Evolutionary conservation across 2,329 filamentous ascomycete species (phyloP).

Genomic region (Talaromyces islandicus): DNA sequence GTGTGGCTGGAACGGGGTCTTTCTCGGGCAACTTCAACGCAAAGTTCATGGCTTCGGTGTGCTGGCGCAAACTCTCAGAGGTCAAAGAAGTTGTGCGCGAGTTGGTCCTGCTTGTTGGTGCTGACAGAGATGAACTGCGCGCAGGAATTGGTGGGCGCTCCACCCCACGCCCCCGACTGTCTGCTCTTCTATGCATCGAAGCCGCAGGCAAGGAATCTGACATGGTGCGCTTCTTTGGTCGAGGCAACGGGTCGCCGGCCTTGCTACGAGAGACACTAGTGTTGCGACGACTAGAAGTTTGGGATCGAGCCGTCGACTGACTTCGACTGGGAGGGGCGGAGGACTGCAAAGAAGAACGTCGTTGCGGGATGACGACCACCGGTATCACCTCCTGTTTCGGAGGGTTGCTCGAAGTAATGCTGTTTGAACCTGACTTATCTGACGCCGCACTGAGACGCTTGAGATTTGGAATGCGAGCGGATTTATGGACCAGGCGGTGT

Average conservation of each 20-base stretch:
- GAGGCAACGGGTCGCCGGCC: conserved; percentile 2
- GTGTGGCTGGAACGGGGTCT: conserved; percentile 14
- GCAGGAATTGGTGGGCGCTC: conserved; percentile 31
- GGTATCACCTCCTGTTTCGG: conserved; percentile 37
- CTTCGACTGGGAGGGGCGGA: conserved; percentile 31
- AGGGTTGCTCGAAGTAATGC: conserved; percentile 23
- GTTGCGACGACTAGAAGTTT: conserved; percentile 30
- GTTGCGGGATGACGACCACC: conserved; percentile 44
- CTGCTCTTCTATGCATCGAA: conserved; percentile 13
- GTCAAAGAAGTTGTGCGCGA: conserved; percentile 41
- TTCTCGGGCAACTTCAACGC: conserved; percentile 16
- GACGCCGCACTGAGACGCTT: conserved; percentile 39
- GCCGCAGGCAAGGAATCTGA: conserved; percentile 33
- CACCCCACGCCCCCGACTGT: conserved; percentile 22
- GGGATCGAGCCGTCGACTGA: conserved; percentile 33
- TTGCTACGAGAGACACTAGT: conserved; percentile 25
- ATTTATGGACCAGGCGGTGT: conserved; percentile 47
- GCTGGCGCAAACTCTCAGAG: conserved; percentile 34
- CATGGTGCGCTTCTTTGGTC: conserved; percentile 29
- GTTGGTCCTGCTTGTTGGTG: conserved; percentile 39
- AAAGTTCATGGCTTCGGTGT: conserved; percentile 24
- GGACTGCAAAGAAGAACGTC: conserved; percentile 39
- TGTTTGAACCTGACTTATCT: conserved; percentile 25
- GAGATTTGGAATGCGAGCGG: conserved; percentile 43
- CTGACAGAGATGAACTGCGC: conserved; percentile 41